Conservation (phyloP, 225 moss, liverwort and hornwort species). For the Takakia lepidozioides region DNA sequence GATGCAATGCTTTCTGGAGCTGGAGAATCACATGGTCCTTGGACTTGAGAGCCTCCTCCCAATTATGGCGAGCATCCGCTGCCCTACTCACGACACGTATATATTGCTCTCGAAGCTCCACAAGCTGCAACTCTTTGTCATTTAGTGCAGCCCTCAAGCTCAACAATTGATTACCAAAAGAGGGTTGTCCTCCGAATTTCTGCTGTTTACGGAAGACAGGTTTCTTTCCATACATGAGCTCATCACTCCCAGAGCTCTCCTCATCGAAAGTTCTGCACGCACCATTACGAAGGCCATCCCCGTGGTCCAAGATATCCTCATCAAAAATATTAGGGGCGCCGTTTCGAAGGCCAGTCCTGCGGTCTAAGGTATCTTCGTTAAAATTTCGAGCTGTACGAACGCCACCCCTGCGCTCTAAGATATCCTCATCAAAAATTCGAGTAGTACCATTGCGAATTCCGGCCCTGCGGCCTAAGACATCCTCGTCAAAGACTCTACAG, state of each 20-base stretch:
- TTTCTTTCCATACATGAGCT: too few relatives aligned
- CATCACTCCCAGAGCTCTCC: too few relatives aligned
- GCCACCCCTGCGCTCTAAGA: constrained; percentile 13
- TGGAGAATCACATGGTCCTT: constrained; percentile 70
- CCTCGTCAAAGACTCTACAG: constrained; percentile 19
- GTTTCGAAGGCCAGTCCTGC: constrained; percentile 10
- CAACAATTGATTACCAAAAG: constrained; percentile 49
- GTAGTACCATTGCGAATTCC: constrained; percentile 10
- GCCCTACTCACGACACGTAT: constrained; percentile 61
- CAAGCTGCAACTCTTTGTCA: constrained; percentile 85
- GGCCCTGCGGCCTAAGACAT: constrained; percentile 9
- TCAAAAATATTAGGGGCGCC: constrained; percentile 4
- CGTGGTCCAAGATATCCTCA: constrained; percentile 18
- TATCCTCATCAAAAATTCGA: constrained; percentile 10
- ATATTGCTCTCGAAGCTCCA: constrained; percentile 81
- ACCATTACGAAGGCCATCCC: too few relatives aligned
- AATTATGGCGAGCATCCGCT: constrained; percentile 55
- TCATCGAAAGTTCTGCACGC: too few relatives aligned
- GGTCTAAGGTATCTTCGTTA: constrained; percentile 12
- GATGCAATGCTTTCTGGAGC: constrained; percentile 58
- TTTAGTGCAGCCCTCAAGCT: constrained; percentile 57
- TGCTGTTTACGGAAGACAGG: too few relatives aligned
- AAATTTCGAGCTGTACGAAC: constrained; percentile 9
- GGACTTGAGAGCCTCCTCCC: constrained; percentile 67
- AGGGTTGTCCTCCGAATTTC: constrained; percentile 15